Conservation (phyloP, 192 early-diverging fungal species). For the Coemansia sp. region DNA sequence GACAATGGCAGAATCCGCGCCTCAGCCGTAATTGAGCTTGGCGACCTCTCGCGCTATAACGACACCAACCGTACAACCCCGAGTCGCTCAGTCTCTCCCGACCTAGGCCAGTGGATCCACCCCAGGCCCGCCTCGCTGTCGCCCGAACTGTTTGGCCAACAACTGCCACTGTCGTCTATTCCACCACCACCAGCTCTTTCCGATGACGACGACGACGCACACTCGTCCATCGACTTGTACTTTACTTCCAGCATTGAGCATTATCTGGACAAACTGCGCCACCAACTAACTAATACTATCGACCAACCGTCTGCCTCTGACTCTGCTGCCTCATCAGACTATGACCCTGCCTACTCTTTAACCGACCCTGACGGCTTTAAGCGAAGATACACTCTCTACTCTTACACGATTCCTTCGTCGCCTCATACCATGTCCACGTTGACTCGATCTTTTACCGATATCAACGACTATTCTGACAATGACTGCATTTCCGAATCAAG, state of each 20-base stretch:
- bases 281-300: too few species aligned
- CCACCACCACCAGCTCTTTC: conserved; percentile 27
- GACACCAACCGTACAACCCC: neutral
- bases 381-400: neutral
- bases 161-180: neutral
- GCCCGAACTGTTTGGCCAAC: neutral
- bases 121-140: neutral
- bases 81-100: conserved; percentile 1
- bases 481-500: conserved; percentile 7
- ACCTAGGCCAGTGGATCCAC: too few species aligned
- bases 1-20: conserved; percentile 42
- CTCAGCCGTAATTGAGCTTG: conserved; percentile 17
- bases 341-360: neutral
- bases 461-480: neutral
- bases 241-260: conserved; percentile 41
- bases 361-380: neutral
- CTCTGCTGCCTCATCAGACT: neutral
- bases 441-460: neutral
- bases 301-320: too few species aligned
- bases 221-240: conserved; percentile 21
- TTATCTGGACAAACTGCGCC: conserved; percentile 41
- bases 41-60: conserved; percentile 22
- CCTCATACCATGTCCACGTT: conserved; percentile 29
- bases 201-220: conserved; percentile 16
- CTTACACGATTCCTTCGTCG: conserved; percentile 20